Base-by-base conservation (phyloP, 768 basidiomycete species). In the Fomitopsis serialis region DNA sequence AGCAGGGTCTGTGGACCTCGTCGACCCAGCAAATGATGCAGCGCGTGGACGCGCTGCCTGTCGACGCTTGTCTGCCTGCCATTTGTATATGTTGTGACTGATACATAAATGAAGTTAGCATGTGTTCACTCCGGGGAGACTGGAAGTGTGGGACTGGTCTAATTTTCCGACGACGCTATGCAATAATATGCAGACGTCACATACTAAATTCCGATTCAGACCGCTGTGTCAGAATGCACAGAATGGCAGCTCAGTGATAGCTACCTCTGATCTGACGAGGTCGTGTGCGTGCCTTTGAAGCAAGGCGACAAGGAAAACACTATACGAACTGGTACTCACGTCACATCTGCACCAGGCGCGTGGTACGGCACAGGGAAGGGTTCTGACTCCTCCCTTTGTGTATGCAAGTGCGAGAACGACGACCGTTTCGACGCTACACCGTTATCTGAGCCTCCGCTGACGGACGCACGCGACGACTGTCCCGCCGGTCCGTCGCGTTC, bases 71-170 rank as follows among this genome's bases (percentile, higher is more conserved):
- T 89, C 87, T 15, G 82, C 76, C 57, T 94, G 88, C 89, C 93
- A 98, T 71, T 97, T 98, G 76, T 97, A 98, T 37, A 98, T 88
- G 58, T 86, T 86, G 63, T 96, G 93, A 17, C 88, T 89, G n/a
- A n/a, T n/a, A n/a, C n/a, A 57, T 49, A 11, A 5, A 11, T 6
- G 11, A 11, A 11, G 29, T 32, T 11, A 32, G 29, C 29, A 32
- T 32, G 5, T 32, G 11, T 32, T 32, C 29, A 32, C 11, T 11
- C 29, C 29, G 11, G 29, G 29, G 11, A 5, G 5, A 32, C 29
- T 11, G 5, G 11, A 32, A 11, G 11, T 6, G 29, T 5, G 11
- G 29, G 11, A 11, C 29, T 32, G 5, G 29, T 11, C 6, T 32
- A n/a, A n/a, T n/a, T n/a, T n/a, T n/a, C n/a, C n/a, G n/a, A n/a